phyloP scores from a whole-genome alignment of 2,329 filamentous ascomycete genomes.

The Metarhizium brunneum region DNA sequence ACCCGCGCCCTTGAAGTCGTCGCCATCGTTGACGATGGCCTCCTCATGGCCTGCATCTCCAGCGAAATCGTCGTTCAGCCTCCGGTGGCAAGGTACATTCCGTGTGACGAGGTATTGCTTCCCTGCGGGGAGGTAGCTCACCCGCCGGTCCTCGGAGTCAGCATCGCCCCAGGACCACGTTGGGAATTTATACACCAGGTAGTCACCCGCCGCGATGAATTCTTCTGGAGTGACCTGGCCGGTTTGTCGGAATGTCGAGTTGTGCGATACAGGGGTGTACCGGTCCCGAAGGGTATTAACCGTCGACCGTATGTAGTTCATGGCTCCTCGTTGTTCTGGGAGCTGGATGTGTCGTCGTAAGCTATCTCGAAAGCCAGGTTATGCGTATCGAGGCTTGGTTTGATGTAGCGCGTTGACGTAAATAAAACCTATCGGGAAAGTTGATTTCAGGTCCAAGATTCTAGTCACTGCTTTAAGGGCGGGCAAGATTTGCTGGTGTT shows the following conservation, averaged over 20 bases:
- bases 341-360: neutral
- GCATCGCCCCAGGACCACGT: constrained; percentile 96
- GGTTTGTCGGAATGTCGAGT: constrained; percentile 85
- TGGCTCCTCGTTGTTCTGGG: constrained; percentile 23
- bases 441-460: too few relatives aligned
- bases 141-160: constrained; percentile 68
- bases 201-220: constrained; percentile 92
- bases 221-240: constrained; percentile 97
- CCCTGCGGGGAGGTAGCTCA: constrained; percentile 69
- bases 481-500: neutral
- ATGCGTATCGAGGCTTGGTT: neutral
- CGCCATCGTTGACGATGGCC: constrained; percentile 72
- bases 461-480: neutral
- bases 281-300: constrained; percentile 87
- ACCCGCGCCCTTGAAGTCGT: constrained; percentile 43
- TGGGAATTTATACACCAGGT: constrained; percentile 97
- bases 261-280: constrained; percentile 81
- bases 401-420: neutral
- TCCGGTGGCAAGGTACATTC: constrained; percentile 85
- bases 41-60: constrained; percentile 81
- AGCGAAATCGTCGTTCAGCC: constrained; percentile 88
- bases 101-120: constrained; percentile 96
- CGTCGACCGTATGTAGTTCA: constrained; percentile 90
- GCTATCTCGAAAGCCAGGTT: neutral
- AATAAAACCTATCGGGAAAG: neutral